Conservation (phyloP, 2,329 filamentous ascomycete species). For the Pezicula carpinea region DNA sequence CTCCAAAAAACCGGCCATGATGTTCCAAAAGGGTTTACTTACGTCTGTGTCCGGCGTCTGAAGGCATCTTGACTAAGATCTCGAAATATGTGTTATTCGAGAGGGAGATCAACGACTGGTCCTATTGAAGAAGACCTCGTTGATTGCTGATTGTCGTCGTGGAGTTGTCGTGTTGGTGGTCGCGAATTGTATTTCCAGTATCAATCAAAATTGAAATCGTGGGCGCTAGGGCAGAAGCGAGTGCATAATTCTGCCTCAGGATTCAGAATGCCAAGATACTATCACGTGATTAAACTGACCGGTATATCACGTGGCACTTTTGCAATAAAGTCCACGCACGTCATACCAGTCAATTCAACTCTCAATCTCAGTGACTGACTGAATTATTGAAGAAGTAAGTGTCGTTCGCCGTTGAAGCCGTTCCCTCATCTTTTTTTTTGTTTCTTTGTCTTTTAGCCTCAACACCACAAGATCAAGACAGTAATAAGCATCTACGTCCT, state of each 20-base stretch:
- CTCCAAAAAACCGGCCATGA: background rate
- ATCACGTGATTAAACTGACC: too few relatives aligned
- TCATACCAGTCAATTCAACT: too few relatives aligned
- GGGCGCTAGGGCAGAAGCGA: background rate
- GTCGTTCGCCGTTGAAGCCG: too few relatives aligned
- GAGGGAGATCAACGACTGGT: conserved; percentile 26
- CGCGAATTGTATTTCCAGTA: conserved; percentile 7
- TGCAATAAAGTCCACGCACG: too few relatives aligned
- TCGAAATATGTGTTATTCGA: conserved; percentile 39
- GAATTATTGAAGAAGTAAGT: too few relatives aligned
- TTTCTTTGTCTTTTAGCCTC: too few relatives aligned
- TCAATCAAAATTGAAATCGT: background rate
- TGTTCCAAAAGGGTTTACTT: conserved; percentile 42
- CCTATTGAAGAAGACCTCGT: conserved; percentile 27
- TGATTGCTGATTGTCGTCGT: conserved; percentile 24
- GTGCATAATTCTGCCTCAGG: background rate
- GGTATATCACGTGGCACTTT: too few relatives aligned
- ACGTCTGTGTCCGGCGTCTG: conserved; percentile 85
- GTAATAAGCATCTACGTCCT: too few relatives aligned
- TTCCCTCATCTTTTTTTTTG: too few relatives aligned
- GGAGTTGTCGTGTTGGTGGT: conserved; percentile 18
- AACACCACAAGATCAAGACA: too few relatives aligned
- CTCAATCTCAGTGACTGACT: too few relatives aligned
- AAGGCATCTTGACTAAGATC: conserved; percentile 72
- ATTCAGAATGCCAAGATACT: too few relatives aligned